Conservation (phyloP, 1,139 yeast species). For the Suhomyces chickasaworum region DNA sequence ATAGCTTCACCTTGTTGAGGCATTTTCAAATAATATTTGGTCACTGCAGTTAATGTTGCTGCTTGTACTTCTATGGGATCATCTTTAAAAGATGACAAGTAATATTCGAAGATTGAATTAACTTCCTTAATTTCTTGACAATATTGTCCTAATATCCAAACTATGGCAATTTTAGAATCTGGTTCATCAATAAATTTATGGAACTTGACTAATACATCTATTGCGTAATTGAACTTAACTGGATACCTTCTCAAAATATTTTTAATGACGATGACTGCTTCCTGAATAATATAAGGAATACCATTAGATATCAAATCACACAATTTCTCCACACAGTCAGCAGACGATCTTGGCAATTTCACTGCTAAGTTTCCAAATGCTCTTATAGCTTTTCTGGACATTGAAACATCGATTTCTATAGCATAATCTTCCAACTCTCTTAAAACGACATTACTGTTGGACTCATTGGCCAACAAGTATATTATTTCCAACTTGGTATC, state of each 20-base stretch:
- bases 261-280: constrained; percentile 72
- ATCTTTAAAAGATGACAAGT: constrained; percentile 52
- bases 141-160: constrained; percentile 85
- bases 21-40: constrained; percentile 62
- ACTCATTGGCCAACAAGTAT: constrained; percentile 70
- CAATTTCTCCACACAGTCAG: constrained; percentile 64
- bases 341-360: constrained; percentile 59
- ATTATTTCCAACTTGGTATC: constrained; percentile 89
- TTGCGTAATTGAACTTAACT: constrained; percentile 38
- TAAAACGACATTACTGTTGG: constrained; percentile 62
- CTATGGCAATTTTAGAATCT: constrained; percentile 74
- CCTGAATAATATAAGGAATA: constrained; percentile 77
- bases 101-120: constrained; percentile 46
- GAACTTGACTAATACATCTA: constrained; percentile 43
- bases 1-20: constrained; percentile 60
- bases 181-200: constrained; percentile 65
- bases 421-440: constrained; percentile 84
- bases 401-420: constrained; percentile 79
- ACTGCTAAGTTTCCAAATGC: constrained; percentile 90
- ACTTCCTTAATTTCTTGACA: constrained; percentile 53
- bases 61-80: constrained; percentile 76
- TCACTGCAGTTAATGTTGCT: constrained; percentile 70
- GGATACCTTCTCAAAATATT: constrained; percentile 82
- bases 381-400: constrained; percentile 83
- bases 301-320: constrained; percentile 64